phyloP scores from a whole-genome alignment of 331 rosid species.

The Ulmus americana region DNA sequence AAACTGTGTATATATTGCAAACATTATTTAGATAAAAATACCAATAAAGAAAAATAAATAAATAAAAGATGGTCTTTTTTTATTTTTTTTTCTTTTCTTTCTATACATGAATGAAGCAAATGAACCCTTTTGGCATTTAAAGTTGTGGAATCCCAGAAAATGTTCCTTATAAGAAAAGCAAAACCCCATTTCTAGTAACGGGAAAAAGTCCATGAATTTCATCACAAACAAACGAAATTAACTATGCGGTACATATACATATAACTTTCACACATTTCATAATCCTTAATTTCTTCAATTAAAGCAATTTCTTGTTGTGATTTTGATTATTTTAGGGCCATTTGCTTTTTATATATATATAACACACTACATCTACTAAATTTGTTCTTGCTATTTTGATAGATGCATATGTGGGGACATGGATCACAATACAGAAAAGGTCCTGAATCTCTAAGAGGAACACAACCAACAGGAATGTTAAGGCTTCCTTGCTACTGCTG shows the following conservation, averaged over 20 bases:
- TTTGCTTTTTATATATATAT: neutral
- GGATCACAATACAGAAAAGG: conserved; percentile 92
- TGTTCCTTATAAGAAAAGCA: neutral
- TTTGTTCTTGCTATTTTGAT: neutral
- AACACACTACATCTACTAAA: too few relatives aligned
- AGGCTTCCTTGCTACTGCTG: conserved; percentile 89
- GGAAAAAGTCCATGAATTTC: neutral
- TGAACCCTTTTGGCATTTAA: too few relatives aligned
- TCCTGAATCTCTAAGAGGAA: conserved; percentile 78
- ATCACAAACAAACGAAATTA: neutral
- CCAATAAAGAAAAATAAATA: too few relatives aligned
- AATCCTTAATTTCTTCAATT: conserved; percentile 3
- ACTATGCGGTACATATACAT: neutral
- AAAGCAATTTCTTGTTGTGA: neutral
- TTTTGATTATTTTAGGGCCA: neutral
- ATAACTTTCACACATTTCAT: neutral
- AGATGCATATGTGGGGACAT: conserved; percentile 99
- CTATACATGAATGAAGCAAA: too few relatives aligned
- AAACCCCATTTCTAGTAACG: neutral
- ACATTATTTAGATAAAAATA: too few relatives aligned
- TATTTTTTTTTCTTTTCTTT: too few relatives aligned
- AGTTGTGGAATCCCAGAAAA: neutral
- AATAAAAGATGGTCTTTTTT: too few relatives aligned
- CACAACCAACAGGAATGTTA: conserved; percentile 87
- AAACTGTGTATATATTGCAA: too few relatives aligned